Evolutionary conservation across 106 monocot genomes (phyloP).

Genomic region (Acanthochlamys bracteata): DNA sequence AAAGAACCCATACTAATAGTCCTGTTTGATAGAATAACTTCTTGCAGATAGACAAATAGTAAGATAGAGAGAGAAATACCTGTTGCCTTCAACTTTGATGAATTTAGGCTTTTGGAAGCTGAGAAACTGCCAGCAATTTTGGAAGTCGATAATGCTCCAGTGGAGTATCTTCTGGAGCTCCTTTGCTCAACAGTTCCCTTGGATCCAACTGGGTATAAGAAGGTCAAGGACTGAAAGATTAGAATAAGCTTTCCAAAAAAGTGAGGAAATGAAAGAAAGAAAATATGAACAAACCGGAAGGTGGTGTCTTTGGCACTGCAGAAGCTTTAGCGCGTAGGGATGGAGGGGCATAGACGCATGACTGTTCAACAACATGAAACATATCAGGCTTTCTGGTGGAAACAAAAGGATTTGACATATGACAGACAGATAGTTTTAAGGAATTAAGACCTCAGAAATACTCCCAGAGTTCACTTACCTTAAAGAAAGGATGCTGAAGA

Average conservation of each 20-base stretch:
- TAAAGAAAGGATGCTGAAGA: slow-evolving; percentile 65
- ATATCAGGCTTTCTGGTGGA: not conserved
- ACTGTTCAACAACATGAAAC: slow-evolving; percentile 17
- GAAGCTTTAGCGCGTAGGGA: slow-evolving; percentile 30
- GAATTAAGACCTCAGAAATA: no score
- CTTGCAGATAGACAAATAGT: no score
- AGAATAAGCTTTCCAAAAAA: not conserved
- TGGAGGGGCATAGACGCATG: slow-evolving; percentile 57
- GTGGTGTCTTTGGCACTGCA: slow-evolving; percentile 29
- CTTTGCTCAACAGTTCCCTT: slow-evolving; percentile 40
- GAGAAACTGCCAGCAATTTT: slow-evolving; percentile 24
- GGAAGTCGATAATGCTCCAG: slow-evolving; percentile 15
- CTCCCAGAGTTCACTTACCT: slow-evolving; percentile 15
- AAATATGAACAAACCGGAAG: slow-evolving; percentile 31
- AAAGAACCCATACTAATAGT: no score
- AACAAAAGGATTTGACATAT: not conserved
- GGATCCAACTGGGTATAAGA: slow-evolving; percentile 23
- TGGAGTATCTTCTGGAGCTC: slow-evolving; percentile 29
- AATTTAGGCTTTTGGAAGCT: slow-evolving; percentile 12
- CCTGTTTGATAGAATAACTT: no score
- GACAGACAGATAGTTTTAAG: no score
- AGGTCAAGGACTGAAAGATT: not conserved
- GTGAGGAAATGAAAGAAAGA: not conserved
- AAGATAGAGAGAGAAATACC: slow-evolving; percentile 10
- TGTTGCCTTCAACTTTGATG: slow-evolving; percentile 17